These are phyloP conservation scores for Fusarium mundagurra DNA, from an alignment of 2,329 filamentous ascomycete genomes.

Conservation along the genomic window DNA sequence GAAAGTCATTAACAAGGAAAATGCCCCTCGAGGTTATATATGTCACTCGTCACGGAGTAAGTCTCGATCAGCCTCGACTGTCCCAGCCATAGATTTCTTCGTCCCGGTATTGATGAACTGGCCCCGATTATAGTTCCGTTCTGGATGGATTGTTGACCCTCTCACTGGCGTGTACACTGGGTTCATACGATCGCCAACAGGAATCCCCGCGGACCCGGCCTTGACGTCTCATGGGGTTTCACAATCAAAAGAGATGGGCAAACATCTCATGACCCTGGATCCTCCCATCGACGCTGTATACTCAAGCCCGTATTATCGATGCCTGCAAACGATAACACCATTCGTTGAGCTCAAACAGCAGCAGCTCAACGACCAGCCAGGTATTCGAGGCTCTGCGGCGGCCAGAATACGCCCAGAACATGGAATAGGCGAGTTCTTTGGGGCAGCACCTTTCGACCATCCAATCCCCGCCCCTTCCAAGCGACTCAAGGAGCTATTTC, in stretches of 20 bases:
- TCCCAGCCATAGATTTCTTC: background rate
- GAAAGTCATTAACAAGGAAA: background rate
- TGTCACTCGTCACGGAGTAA: constrained; percentile 78
- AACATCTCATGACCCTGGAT: constrained; percentile 67
- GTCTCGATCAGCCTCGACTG: constrained; percentile 44
- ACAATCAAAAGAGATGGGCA: constrained; percentile 82
- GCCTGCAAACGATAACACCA: constrained; percentile 83
- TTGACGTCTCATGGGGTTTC: constrained; percentile 87
- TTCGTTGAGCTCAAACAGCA: constrained; percentile 61
- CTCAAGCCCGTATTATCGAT: constrained; percentile 87
- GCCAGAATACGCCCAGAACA: constrained; percentile 63
- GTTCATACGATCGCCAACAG: constrained; percentile 81
- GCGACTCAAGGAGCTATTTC: constrained; percentile 74
- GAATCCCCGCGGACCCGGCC: constrained; percentile 86
- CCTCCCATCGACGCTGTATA: constrained; percentile 82
- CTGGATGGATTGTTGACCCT: constrained; percentile 87
- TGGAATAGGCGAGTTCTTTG: constrained; percentile 88
- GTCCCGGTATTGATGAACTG: constrained; percentile 23
- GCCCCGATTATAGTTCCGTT: constrained; percentile 74
- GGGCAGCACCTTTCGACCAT: constrained; percentile 84
- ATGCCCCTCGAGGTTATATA: constrained; percentile 80
- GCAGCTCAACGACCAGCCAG: constrained; percentile 19
- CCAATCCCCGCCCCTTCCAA: constrained; percentile 76
- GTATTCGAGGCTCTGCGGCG: constrained; percentile 28
- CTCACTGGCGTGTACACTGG: constrained; percentile 81